Evolutionary conservation across 1,139 yeast species (phyloP).

Genomic region (Nakaseomyces sp.): DNA sequence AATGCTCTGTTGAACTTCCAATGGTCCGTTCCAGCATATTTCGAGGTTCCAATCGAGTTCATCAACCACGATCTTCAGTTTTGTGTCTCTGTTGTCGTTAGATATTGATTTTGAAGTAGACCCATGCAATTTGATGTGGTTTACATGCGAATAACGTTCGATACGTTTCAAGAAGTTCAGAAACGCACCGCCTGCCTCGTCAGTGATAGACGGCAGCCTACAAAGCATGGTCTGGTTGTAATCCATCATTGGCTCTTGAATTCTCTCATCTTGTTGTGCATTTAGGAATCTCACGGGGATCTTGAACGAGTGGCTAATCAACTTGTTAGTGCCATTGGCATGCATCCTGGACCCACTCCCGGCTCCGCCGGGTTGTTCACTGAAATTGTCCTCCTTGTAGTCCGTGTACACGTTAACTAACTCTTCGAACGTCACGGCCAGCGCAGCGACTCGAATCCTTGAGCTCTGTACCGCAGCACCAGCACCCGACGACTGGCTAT

Average conservation of each 20-base stretch:
- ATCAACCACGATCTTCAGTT: constrained; percentile 23
- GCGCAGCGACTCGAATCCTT: constrained; percentile 15
- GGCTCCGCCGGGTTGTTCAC: constrained; percentile 6
- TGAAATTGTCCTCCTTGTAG: not conserved
- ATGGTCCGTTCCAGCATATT: constrained; percentile 30
- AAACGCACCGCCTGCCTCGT: constrained; percentile 28
- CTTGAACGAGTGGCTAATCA: constrained; percentile 26
- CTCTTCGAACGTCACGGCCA: constrained; percentile 28
- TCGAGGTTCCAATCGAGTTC: constrained; percentile 30
- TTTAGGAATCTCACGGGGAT: constrained; percentile 27
- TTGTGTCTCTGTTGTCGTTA: constrained; percentile 11
- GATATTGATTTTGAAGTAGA: constrained; percentile 6
- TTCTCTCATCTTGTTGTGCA: constrained; percentile 24
- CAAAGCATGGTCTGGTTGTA: constrained; percentile 23
- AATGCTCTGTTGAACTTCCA: constrained; percentile 11
- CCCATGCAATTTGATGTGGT: constrained; percentile 22
- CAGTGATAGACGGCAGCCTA: constrained; percentile 22
- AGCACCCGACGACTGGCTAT: too few relatives aligned
- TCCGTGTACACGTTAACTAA: constrained; percentile 13
- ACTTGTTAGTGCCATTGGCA: constrained; percentile 15
- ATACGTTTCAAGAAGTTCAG: constrained; percentile 26
- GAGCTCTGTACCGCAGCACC: constrained; percentile 2
- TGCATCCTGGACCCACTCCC: too few relatives aligned
- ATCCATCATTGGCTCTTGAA: constrained; percentile 28
- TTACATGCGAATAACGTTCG: constrained; percentile 26